phyloP scores from a whole-genome alignment of 2,329 filamentous ascomycete species.

The Penicillium sp. region DNA sequence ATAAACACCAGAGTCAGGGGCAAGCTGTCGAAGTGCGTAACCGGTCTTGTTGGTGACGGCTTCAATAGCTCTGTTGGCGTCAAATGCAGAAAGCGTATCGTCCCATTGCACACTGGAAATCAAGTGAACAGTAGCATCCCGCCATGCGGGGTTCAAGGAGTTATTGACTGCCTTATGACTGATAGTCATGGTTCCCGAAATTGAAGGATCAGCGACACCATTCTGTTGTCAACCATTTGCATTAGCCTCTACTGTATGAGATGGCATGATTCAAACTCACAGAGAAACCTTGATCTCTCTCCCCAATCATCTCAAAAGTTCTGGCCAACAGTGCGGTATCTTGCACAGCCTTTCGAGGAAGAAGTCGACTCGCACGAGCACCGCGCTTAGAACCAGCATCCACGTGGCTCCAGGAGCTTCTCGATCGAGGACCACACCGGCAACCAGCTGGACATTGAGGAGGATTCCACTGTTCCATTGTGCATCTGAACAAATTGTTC shows the following conservation, averaged over 20 bases:
- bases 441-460: neutral
- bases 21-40: conserved; percentile 23
- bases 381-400: neutral
- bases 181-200: conserved; percentile 18
- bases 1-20: conserved; percentile 31
- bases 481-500: neutral
- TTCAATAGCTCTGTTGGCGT: conserved; percentile 6
- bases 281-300: neutral
- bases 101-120: conserved; percentile 16
- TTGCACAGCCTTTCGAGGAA: neutral
- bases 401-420: neutral
- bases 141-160: conserved; percentile 20
- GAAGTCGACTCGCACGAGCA: neutral
- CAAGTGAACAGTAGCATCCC: conserved; percentile 16
- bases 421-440: neutral
- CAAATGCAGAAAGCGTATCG: neutral
- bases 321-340: neutral
- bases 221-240: neutral
- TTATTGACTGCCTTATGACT: conserved; percentile 15
- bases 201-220: conserved; percentile 14
- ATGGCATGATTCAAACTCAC: no score
- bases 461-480: neutral
- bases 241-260: neutral
- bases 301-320: neutral
- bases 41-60: conserved; percentile 19